Evolutionary conservation across 2,329 filamentous ascomycete species (phyloP).

Genomic region (Cryphonectria nitschkei): DNA sequence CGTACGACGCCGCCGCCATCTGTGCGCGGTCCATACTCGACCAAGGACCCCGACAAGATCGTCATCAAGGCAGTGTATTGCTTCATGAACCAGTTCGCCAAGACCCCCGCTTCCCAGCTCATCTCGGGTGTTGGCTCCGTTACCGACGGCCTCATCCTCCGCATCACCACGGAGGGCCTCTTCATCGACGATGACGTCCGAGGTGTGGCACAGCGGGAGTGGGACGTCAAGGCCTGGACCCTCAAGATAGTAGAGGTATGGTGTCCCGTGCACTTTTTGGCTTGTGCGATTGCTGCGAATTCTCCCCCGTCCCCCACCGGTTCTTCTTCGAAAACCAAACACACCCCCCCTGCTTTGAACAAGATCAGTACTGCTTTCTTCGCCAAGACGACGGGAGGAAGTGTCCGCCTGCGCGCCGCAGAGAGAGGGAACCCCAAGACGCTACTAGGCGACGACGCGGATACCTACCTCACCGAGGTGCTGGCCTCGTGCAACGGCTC

Average conservation of each 20-base stretch:
- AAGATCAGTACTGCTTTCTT: constrained; percentile 48
- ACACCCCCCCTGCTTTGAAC: constrained; percentile 36
- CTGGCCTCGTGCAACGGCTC: constrained; percentile 66
- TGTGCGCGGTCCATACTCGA: constrained; percentile 77
- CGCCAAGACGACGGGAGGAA: constrained; percentile 49
- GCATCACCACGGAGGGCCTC: constrained; percentile 89
- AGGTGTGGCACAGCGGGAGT: constrained; percentile 90
- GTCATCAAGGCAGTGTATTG: constrained; percentile 91
- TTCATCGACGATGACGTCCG: constrained; percentile 97
- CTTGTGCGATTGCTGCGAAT: constrained; percentile 46
- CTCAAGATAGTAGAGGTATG: constrained; percentile 91
- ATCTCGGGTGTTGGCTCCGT: constrained; percentile 82
- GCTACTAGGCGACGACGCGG: constrained; percentile 67
- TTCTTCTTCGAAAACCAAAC: constrained; percentile 38
- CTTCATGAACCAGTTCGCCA: constrained; percentile 87
- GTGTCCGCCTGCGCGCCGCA: constrained; percentile 47
- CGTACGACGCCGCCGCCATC: constrained; percentile 83
- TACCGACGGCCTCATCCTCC: constrained; percentile 88
- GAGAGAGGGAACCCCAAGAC: constrained; percentile 54
- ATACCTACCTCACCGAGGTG: constrained; percentile 65
- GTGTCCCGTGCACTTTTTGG: constrained; percentile 69
- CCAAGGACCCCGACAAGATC: constrained; percentile 93
- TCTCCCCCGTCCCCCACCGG: constrained; percentile 42
- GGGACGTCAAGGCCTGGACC: constrained; percentile 98
- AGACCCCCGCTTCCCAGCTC: constrained; percentile 88